phyloP scores from a whole-genome alignment of 305 asterid species.

The Fraxinus greggii region DNA sequence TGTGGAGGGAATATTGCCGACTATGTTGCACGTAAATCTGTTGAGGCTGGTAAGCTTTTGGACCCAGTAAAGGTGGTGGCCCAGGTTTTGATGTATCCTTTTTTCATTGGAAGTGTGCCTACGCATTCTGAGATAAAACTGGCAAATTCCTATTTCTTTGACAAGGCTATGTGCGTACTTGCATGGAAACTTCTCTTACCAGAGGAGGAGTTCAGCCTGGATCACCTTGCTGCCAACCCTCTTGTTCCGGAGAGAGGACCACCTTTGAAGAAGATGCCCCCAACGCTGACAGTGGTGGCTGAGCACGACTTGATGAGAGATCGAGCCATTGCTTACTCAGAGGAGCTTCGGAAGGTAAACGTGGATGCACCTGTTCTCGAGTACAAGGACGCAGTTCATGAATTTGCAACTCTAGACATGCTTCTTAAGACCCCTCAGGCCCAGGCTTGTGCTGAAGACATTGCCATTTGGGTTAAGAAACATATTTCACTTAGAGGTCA shows the following conservation, averaged over 20 bases:
- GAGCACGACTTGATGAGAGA: slow-evolving; percentile 96
- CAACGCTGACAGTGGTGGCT: slow-evolving; percentile 78
- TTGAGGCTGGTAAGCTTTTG: slow-evolving; percentile 70
- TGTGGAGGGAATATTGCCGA: slow-evolving; percentile 93
- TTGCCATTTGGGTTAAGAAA: slow-evolving; percentile 89
- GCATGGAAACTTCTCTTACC: slow-evolving; percentile 80
- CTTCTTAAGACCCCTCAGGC: slow-evolving; percentile 90
- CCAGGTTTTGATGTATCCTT: slow-evolving; percentile 90
- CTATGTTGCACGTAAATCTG: slow-evolving; percentile 66
- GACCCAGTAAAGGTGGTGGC: slow-evolving; percentile 95
- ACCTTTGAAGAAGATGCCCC: slow-evolving; percentile 80
- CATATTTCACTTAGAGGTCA: slow-evolving; percentile 78
- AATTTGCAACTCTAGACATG: slow-evolving; percentile 85
- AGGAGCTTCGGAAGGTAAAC: slow-evolving; percentile 77
- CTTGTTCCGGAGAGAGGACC: slow-evolving; percentile 61
- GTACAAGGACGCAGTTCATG: slow-evolving; percentile 84
- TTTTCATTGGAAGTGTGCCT: slow-evolving; percentile 80
- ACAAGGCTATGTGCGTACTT: slow-evolving; percentile 78
- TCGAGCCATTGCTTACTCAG: slow-evolving; percentile 85
- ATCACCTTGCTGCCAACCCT: slow-evolving; percentile 83
- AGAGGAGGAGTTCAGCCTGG: slow-evolving; percentile 66
- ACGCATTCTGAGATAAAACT: slow-evolving; percentile 81
- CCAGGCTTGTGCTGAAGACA: slow-evolving; percentile 80
- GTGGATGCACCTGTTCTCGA: slow-evolving; percentile 81
- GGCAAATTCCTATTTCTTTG: slow-evolving; percentile 86